A percentile compares a stretch with the other conserved stretches of the same genome.
Evolutionary conservation across 2,329 filamentous ascomycete species (phyloP).

Genomic region (Colletotrichum sp.): DNA sequence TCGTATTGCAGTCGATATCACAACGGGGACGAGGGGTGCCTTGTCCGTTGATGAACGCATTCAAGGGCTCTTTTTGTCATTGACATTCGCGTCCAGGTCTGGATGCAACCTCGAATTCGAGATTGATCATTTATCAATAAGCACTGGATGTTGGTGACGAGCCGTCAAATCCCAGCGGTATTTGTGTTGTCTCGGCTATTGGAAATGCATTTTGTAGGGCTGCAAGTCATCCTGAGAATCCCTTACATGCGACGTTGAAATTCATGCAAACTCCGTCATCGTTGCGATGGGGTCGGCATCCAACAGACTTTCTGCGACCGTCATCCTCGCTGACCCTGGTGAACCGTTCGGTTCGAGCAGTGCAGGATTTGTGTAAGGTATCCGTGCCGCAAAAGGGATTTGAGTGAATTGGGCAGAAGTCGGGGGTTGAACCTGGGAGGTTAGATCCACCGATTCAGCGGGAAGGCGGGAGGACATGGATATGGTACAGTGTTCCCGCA

Average conservation of each 20-base stretch:
- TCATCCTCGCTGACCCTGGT: neutral
- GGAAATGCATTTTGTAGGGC: neutral
- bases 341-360: neutral
- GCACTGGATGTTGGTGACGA: neutral
- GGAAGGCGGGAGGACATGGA: slow-evolving; percentile 20
- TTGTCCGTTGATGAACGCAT: neutral
- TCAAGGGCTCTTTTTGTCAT: neutral
- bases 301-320: neutral
- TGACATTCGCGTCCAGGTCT: neutral
- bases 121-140: neutral
- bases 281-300: neutral
- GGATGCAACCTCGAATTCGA: slow-evolving; percentile 2
- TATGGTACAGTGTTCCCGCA: slow-evolving; percentile 18
- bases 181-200: neutral
- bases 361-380: neutral
- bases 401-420: neutral
- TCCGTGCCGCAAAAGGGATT: neutral
- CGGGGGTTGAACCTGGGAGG: slow-evolving; percentile 5
- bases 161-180: neutral
- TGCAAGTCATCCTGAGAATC: neutral
- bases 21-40: neutral
- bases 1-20: slow-evolving; percentile 12
- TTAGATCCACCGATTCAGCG: slow-evolving; percentile 16
- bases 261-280: slow-evolving; percentile 3
- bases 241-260: neutral